These are phyloP conservation scores for Arachis stenosperma DNA, from an alignment of 306 rosid genomes.

Conservation along the genomic window DNA sequence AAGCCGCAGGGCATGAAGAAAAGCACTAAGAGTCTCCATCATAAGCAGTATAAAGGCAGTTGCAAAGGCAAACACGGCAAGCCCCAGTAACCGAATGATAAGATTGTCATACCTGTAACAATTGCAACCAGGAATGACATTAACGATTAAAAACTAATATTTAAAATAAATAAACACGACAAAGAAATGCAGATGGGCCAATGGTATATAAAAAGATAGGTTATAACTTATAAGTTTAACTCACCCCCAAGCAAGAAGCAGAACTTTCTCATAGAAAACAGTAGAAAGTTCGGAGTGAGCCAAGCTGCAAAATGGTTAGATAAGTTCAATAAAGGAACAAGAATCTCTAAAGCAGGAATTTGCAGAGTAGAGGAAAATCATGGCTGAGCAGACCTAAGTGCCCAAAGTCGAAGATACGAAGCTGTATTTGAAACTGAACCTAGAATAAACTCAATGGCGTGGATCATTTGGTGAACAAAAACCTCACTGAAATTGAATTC, in stretches of 20 bases:
- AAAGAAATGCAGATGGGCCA: background rate
- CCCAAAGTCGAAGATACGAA: slow-evolving; percentile 99
- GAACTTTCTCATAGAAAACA: slow-evolving; percentile 96
- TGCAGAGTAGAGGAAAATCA: slow-evolving; percentile 25
- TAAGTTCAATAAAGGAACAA: slow-evolving; percentile 31
- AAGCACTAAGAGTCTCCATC: slow-evolving; percentile 99
- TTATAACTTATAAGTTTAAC: slow-evolving; percentile 42
- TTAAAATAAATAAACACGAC: background rate
- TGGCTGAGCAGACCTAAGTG: slow-evolving; percentile 75
- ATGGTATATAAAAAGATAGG: slow-evolving; percentile 14
- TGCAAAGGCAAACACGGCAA: slow-evolving; percentile 91
- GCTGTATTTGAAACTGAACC: slow-evolving; percentile 99
- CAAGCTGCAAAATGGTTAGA: slow-evolving; percentile 69
- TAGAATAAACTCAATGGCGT: slow-evolving; percentile 92
- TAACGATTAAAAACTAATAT: slow-evolving; percentile 24
- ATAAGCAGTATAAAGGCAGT: slow-evolving; percentile 97
- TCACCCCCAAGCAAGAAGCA: slow-evolving; percentile 99
- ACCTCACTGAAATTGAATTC: slow-evolving; percentile 95
- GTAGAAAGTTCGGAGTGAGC: slow-evolving; percentile 99
- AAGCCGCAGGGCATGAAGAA: slow-evolving; percentile 98
- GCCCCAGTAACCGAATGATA: slow-evolving; percentile 76
- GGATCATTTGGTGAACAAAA: slow-evolving; percentile 99
- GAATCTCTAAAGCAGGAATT: slow-evolving; percentile 29
- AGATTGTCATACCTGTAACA: slow-evolving; percentile 84
- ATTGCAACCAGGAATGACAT: slow-evolving; percentile 38